A percentile compares a stretch with the other conserved stretches of the same genome.
Evolutionary conservation across 1,284 basidiomycete species (phyloP).

Genomic region (Cryptococcus sp.): DNA sequence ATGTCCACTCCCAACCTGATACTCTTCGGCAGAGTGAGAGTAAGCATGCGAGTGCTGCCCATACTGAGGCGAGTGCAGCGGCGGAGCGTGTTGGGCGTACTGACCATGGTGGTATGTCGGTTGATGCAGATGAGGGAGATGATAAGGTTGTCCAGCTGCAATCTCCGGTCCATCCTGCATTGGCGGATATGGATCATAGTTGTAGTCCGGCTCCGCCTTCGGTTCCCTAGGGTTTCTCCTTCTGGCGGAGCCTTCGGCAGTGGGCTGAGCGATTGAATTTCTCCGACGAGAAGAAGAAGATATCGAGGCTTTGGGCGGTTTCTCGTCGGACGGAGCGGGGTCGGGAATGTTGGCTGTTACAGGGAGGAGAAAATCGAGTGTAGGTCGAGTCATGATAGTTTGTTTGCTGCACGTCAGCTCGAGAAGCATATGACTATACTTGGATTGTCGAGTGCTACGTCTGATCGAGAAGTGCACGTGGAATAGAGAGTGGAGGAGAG

Average conservation of each 20-base stretch:
- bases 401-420: constrained; percentile 64
- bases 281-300: too few relatives aligned
- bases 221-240: too few relatives aligned
- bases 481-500: not conserved
- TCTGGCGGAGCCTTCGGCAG: not conserved
- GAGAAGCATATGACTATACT: not conserved
- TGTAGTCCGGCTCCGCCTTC: too few relatives aligned
- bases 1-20: not conserved
- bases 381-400: constrained; percentile 79
- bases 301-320: not conserved
- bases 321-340: constrained; percentile 40
- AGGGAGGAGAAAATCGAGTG: constrained; percentile 93
- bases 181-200: too few relatives aligned
- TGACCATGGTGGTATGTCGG: not conserved
- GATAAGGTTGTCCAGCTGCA: too few relatives aligned
- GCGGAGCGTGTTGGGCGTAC: not conserved
- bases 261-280: too few relatives aligned
- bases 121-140: too few relatives aligned
- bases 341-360: constrained; percentile 86
- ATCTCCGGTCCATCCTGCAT: too few relatives aligned
- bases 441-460: not conserved
- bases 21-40: not conserved
- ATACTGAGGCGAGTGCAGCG: too few relatives aligned
- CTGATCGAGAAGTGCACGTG: not conserved
- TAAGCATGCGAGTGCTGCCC: too few relatives aligned